A percentile compares a stretch with the other conserved stretches of the same genome.
phyloP scores from a whole-genome alignment of 805 yeast genomes.

The Maudiozyma barnettii region DNA sequence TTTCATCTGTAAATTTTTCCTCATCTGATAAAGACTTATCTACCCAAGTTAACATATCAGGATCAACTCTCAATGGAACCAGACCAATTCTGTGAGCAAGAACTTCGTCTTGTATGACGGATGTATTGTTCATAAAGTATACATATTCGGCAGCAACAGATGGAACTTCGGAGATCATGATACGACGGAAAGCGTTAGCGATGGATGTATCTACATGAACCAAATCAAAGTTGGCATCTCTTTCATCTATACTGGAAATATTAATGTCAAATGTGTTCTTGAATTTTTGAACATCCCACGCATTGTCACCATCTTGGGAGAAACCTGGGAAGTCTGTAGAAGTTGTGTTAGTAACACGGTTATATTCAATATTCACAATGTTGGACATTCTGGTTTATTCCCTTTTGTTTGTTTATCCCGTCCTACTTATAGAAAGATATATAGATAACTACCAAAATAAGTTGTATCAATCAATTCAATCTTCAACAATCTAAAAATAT shows the following conservation, averaged over 20 bases:
- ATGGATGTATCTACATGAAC: conserved; percentile 81
- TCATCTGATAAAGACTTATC: conserved; percentile 56
- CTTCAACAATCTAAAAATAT: too few species aligned
- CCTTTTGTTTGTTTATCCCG: too few species aligned
- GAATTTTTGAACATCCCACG: conserved; percentile 82
- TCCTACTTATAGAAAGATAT: too few species aligned
- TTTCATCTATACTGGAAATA: conserved; percentile 53
- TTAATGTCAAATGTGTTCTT: conserved; percentile 56
- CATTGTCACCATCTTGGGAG: conserved; percentile 44
- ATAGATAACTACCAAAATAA: too few species aligned
- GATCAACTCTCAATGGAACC: conserved; percentile 82
- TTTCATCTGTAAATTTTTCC: conserved; percentile 71
- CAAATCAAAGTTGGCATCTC: conserved; percentile 79
- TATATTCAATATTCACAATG: conserved; percentile 79
- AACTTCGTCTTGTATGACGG: conserved; percentile 95
- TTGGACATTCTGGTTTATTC: conserved; percentile 30
- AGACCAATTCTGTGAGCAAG: conserved; percentile 92
- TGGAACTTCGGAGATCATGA: conserved; percentile 95
- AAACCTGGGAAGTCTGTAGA: conserved; percentile 92
- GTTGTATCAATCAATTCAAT: too few species aligned
- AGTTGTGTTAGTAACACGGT: conserved; percentile 82
- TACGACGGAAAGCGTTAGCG: conserved; percentile 93
- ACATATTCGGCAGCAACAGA: conserved; percentile 91
- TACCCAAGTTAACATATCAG: conserved; percentile 80
- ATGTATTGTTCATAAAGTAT: conserved; percentile 85